Base-by-base conservation (phyloP, 192 early-diverging fungal genomes). In the Coemansia sp. region DNA sequence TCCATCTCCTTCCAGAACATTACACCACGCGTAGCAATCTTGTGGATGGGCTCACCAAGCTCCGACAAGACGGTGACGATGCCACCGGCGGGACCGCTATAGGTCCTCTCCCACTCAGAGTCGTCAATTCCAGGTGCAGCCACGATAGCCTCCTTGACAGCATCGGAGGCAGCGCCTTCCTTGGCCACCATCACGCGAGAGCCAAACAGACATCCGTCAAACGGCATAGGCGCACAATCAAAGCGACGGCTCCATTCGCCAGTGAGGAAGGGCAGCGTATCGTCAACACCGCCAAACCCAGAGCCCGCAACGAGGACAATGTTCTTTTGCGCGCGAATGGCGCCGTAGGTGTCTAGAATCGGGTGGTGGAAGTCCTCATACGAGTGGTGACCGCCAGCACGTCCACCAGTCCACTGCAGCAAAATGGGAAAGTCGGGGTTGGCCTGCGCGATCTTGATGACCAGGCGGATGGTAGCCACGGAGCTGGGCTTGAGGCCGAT, bases 381-480 rank as follows among this genome's bases (percentile, higher is more conserved):
- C 69, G 91, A 93, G 86, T 98, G 96, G 82, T 98, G 96, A 16
- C 96, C 96, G 72, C 96, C 96, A 43, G 89, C 94, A 66, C 94
- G 88, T 23, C 95, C 95, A 82, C 95, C 94, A 23, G 95, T 98
- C 95, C 95, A 98, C 78, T 98, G 94, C 63, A 96, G 77, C 53
- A 98, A 83, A 40, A 98, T 86, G 7, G 95, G 92, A 86, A 95
- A 93, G 33, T 88, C 87, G 5, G 90, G 89, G 69, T 93, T 88
- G 36, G 85, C 84, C 67, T 89, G 88, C 40, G 94, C 94, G 78
- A 98, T 94, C 20, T 90, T 82, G 59, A 93, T 91, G 56, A 94
- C 93, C 9, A 84, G 77, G 40, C 93, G 89, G 84, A 96, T 92
- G 37, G 90, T 81, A 56, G 85, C 85, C 0, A 88, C 87, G 11